Percentiles rank a stretch among this genome's conserved stretches.
Evolutionary conservation across 345 rosid species (phyloP).

Genomic region (Eucalyptus grandis): DNA sequence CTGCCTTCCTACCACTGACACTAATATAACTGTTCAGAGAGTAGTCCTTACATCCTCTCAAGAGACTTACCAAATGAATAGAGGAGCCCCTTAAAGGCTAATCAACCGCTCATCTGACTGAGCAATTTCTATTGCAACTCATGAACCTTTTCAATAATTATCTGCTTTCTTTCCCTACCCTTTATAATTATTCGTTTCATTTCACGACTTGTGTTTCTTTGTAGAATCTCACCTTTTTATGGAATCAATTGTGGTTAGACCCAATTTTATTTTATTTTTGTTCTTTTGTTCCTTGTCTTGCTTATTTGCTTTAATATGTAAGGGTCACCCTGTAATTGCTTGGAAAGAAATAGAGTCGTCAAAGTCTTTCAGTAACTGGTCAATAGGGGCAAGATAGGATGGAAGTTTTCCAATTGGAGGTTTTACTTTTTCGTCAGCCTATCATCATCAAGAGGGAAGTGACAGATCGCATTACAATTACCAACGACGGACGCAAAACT

Average conservation of each 20-base stretch:
- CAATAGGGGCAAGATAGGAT: not conserved
- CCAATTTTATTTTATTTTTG: not conserved
- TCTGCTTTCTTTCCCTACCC: not conserved
- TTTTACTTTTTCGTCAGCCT: not conserved
- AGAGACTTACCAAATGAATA: not conserved
- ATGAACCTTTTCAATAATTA: not conserved
- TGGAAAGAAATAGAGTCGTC: not conserved
- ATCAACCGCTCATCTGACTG: not conserved
- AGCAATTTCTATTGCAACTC: not conserved
- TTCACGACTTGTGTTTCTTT: not conserved
- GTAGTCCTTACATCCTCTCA: not conserved
- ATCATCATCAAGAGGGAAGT: not conserved
- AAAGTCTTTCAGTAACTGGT: not conserved
- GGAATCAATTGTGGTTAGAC: not conserved
- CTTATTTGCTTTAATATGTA: not conserved
- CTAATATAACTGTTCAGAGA: not conserved
- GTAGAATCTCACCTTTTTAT: not conserved
- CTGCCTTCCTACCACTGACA: not conserved
- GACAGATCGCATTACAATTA: not conserved
- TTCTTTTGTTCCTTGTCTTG: not conserved
- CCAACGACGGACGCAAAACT: not conserved
- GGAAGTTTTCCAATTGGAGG: not conserved
- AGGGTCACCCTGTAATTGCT: not conserved
- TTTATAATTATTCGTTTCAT: not conserved
- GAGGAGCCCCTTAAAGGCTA: not conserved